Evolutionary conservation across 805 yeast species (phyloP), one percentile per base, ranked within the genome.

Genomic region (Ogataea trehalophila): DNA sequence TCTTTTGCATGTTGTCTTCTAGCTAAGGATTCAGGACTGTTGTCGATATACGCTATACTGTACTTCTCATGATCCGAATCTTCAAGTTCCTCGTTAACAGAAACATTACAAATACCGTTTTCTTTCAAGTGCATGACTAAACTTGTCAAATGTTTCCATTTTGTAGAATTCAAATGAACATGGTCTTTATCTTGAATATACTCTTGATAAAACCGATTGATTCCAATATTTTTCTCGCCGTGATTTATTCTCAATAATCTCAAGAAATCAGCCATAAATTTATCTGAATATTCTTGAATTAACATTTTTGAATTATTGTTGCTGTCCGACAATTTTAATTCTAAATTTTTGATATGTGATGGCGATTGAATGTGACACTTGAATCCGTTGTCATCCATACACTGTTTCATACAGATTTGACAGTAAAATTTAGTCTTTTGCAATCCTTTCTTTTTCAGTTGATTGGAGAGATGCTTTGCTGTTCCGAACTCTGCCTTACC

Each of bases 321-420:
- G 16, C 80, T 77, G 14, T 66, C 66, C 0, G 76, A 74, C 6
- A 80, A 63, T 5, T 74, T 70, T 17, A 39, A 36, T 1, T 73
- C 65, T 39, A 86, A 76, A 44, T 77, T 79, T 17, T 79, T 76
- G 41, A 77, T 66, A 62, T 94, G 99, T 1, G 86, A 73, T 40
- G 87, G 88, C n/a, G 95, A 82, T 52, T 75, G 74, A n/a, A 84
- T 75, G 64, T 94, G 99, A 58, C 92, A 85, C 58, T 86, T 85
- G 71, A 87, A 94, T 23, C 99, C 99, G 67, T 94, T 92, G 52
- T 87, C 95, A 63, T 95, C 99, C 46, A 97, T 71, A 63, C 98
- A 91, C 68, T 94, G 99, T 60, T 92, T 89, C 61, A 76, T 80
- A 60, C 99, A 94, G 3, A 88, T 75, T 63, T 85, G 98, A 65